phyloP scores from a whole-genome alignment of 2,329 filamentous ascomycete species.

The Penicillium thymicola region DNA sequence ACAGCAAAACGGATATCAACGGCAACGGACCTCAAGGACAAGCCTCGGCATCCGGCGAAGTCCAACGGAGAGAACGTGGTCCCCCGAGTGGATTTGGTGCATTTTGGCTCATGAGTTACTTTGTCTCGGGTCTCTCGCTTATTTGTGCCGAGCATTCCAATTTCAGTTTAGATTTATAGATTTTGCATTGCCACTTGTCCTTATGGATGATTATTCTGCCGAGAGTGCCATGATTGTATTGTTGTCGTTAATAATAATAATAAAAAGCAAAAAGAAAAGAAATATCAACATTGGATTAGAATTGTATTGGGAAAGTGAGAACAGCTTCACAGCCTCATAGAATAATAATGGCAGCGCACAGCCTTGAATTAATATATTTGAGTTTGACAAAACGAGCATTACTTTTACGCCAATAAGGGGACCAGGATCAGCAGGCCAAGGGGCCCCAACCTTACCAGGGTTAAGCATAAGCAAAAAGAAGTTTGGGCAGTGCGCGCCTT shows the following conservation, averaged over 20 bases:
- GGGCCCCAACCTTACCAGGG: constrained; percentile 37
- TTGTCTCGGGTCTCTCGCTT: constrained; percentile 1
- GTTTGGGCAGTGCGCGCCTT: constrained; percentile 27
- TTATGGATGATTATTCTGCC: neutral
- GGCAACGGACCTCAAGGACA: neutral
- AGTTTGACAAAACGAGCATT: constrained; percentile 14
- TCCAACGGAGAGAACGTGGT: constrained; percentile 1
- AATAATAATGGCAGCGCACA: neutral
- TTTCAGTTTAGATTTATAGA: neutral
- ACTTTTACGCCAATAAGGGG: constrained; percentile 17
- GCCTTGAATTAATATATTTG: constrained; percentile 18
- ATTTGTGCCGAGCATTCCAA: constrained; percentile 1
- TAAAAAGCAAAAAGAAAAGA: neutral
- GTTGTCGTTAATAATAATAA: neutral
- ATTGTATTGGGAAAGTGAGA: neutral
- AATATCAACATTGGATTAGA: neutral
- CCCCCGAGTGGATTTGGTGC: neutral
- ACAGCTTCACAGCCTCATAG: neutral
- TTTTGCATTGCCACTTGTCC: neutral
- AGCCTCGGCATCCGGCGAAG: neutral
- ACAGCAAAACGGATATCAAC: neutral
- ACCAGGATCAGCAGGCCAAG: constrained; percentile 25
- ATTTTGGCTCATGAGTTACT: neutral
- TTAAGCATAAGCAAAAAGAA: constrained; percentile 36
- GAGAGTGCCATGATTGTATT: neutral